Evolutionary conservation across 257 asterid species (phyloP).

Genomic region (Ilex asprella): DNA sequence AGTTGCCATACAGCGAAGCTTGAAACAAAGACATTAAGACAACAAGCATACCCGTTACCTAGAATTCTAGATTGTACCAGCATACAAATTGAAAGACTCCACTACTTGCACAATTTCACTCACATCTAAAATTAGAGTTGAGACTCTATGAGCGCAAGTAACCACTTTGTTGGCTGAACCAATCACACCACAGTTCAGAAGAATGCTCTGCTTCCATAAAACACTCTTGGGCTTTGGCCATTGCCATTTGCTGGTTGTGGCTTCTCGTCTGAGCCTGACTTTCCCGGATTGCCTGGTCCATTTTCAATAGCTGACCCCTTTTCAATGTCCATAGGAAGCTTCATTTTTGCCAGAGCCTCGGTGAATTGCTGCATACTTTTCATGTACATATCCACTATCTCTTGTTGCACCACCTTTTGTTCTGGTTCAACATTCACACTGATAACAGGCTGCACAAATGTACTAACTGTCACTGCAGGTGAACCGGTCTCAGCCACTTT

Average conservation of each 20-base stretch:
- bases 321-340: conserved; percentile 4
- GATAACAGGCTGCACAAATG: background rate
- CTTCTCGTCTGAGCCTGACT: background rate
- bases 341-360: conserved; percentile 5
- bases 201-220: conserved; percentile 3
- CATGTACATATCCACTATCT: conserved; percentile 2
- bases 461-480: background rate
- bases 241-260: background rate
- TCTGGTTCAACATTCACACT: conserved; percentile 1
- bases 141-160: no score
- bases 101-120: no score
- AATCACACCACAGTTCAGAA: background rate
- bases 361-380: conserved; percentile 4
- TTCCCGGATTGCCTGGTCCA: background rate
- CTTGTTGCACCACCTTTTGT: conserved; percentile 1
- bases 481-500: background rate
- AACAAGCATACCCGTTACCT: no score
- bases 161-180: background rate
- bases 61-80: no score
- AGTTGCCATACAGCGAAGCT: no score
- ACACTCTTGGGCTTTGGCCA: background rate
- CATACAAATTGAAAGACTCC: no score
- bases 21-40: no score
- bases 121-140: no score
- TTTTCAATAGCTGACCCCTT: background rate